These are phyloP conservation scores for Lipomyces sp. DNA, from an alignment of 805 yeast genomes.

Conservation along the genomic window DNA sequence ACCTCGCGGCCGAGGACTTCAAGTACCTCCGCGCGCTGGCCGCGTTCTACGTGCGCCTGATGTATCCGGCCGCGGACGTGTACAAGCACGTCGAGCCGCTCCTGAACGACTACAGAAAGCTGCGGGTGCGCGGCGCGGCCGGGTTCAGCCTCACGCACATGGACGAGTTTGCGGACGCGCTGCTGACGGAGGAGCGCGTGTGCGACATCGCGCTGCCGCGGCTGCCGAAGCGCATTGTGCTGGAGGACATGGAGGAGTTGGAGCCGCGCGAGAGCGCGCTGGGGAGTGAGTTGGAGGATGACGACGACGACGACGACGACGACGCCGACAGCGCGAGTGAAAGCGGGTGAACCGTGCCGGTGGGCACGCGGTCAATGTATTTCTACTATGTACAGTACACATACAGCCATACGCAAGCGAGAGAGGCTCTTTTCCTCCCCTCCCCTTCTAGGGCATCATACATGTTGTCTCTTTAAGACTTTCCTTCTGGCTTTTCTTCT, in stretches of 20 bases:
- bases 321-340: slow-evolving; percentile 4
- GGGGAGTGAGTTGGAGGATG: slow-evolving; percentile 39
- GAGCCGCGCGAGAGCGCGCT: slow-evolving; percentile 38
- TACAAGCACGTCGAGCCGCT: slow-evolving; percentile 54
- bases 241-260: slow-evolving; percentile 39
- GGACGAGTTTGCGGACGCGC: slow-evolving; percentile 70
- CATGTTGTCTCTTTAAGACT: too few relatives aligned
- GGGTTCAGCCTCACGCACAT: slow-evolving; percentile 50
- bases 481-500: too few relatives aligned
- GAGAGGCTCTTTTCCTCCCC: too few relatives aligned
- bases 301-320: slow-evolving; percentile 10
- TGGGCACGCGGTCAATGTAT: too few relatives aligned
- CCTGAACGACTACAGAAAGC: slow-evolving; percentile 64
- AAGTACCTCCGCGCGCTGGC: slow-evolving; percentile 72
- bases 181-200: slow-evolving; percentile 56
- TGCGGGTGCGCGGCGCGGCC: slow-evolving; percentile 47
- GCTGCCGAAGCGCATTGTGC: slow-evolving; percentile 41
- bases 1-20: slow-evolving; percentile 62
- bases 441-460: too few relatives aligned
- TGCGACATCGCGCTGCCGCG: slow-evolving; percentile 74
- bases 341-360: too few relatives aligned
- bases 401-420: too few relatives aligned
- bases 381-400: too few relatives aligned
- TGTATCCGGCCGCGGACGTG: slow-evolving; percentile 46
- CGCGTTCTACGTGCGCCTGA: slow-evolving; percentile 55